Evolutionary conservation across 2,329 filamentous ascomycete genomes (phyloP), one percentile per base, ranked within the genome.

Genomic region (Allantophomopsis lycopodina): DNA sequence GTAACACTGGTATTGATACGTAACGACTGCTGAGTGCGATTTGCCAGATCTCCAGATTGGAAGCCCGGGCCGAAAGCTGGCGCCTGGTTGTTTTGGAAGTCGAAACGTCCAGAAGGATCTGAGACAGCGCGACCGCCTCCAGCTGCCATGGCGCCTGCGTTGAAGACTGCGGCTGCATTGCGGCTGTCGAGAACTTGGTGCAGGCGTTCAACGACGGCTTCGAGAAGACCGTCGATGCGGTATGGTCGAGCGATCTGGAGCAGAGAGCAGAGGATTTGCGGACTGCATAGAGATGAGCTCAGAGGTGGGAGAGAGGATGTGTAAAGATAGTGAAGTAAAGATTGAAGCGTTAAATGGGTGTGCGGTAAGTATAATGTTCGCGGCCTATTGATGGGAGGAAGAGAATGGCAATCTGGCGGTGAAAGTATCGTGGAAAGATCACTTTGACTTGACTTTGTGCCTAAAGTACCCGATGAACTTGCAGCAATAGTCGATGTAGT

Each of bases 151-250:
- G 91, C 91, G 0, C 89, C 91, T 0, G 91, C 91, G 48, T 98
- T 98, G 67, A 98, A 98, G 0, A 98, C 88, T 5, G 91, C 91
- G 0, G 91, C 91, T 0, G 91, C 89, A 49, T 96, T 98, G 36
- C 89, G 75, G 36, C 85, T 91, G 57, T 98, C 91, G 4, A 98
- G 73, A 1, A 93, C 74, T 21, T 83, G 73, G 53, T 98, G 91
- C 0, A 98, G 69, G 7, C 89, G 76, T 59, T 96, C 87, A 8
- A 96, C 85, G 2, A 93, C 85, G 1, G 86, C 86, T 62, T 98
- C 91, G 1, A 96, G 67, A 2, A 98, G 71, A 0, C 91, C 91
- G 51, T 96, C 88, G 36, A 98, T 73, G 46, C 87, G 83, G 57
- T 98, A 98, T 0, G 91, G 89, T 4, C 91, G 78, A 0, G 91